Conservation (phyloP, 257 asterid genomes). For the Lithospermum erythrorhizon region DNA sequence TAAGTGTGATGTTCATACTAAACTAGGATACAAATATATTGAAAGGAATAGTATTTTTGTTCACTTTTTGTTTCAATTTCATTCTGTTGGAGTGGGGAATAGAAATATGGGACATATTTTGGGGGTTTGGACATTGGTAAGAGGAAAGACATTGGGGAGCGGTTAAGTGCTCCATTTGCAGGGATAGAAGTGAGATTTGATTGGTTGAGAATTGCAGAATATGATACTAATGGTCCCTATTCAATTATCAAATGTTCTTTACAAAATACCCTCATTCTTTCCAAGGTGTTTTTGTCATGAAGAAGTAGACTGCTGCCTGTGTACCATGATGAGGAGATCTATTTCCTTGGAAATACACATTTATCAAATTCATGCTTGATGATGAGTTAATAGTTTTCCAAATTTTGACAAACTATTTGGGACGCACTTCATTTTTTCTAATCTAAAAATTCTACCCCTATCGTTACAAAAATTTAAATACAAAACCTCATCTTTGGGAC, state of each 20-base stretch:
- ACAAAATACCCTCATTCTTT: not conserved
- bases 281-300: not conserved
- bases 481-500: no score
- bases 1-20: no score
- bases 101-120: not conserved
- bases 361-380: no score
- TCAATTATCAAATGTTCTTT: not conserved
- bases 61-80: no score
- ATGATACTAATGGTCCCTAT: not conserved
- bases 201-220: not conserved
- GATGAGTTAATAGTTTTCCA: no score
- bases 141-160: slow-evolving; percentile 1
- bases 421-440: no score
- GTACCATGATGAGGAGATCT: not conserved
- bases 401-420: no score
- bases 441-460: no score
- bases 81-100: no score
- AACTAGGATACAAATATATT: no score
- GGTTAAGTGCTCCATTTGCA: not conserved
- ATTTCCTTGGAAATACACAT: not conserved
- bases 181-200: not conserved
- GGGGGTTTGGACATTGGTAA: not conserved
- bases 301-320: not conserved
- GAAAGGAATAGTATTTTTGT: no score
- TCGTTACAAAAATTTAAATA: no score